Evolutionary conservation across 2,329 filamentous ascomycete genomes (phyloP), one percentile per base, ranked within the genome.

Genomic region (Drechslerella dactyloides): DNA sequence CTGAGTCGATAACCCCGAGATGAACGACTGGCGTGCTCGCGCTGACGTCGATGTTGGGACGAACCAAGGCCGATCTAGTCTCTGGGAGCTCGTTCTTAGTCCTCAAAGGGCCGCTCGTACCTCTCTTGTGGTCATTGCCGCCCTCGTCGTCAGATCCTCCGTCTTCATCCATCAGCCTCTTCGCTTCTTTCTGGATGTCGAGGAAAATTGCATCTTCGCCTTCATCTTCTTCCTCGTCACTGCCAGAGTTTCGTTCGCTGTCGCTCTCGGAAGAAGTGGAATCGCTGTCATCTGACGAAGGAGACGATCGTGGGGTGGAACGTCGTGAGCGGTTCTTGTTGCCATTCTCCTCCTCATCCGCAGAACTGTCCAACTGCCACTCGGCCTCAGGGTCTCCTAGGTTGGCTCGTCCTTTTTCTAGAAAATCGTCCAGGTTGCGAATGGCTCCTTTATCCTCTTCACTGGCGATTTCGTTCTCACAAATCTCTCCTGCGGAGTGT

Each of bases 91-190:
- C 94, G 79, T 97, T 96, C 78, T 91, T 89, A 0, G 92, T 96
- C 68, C 89, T 87, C 50, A 96, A 80, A 50, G 85, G 84, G 1
- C 80, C 79, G 33, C 79, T 81, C 19, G 78, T 76, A 2, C 78
- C 76, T 37, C 79, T 78, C 76, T 81, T 80, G 30, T 83, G 84
- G 23, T 82, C 82, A 15, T 23, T 55, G 1, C 86, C 85, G 11
- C 85, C 86, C 75, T 92, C 91, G 59, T 93, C 90, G 62, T 94
- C 92, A 1, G 90, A 92, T 1, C 87, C 90, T 33, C 84, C 87
- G 74, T 93, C 92, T 48, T 86, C 89, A 73, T 89, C 85, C 91
- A 97, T 96, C 21, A 97, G 82, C 54, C 96, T 87, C 35, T 89
- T 88, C 0, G 90, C 91, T 76, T 93, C 91, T 1, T 92, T 86